A percentile compares a stretch with the other conserved stretches of the same genome.
Evolutionary conservation across 768 basidiomycete species (phyloP).

Genomic region (Lentinula guzmanii): DNA sequence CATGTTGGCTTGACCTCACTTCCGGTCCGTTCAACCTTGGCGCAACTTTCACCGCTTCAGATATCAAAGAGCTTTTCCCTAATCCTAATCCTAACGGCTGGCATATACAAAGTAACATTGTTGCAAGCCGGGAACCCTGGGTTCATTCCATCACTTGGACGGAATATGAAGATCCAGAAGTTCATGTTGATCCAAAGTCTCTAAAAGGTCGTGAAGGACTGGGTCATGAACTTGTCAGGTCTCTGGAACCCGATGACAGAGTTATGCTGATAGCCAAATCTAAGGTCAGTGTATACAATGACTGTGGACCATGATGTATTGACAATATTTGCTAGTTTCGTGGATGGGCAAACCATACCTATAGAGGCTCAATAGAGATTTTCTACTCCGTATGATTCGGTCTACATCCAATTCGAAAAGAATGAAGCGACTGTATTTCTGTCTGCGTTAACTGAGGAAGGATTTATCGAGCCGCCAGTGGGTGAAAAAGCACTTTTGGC

Average conservation of each 20-base stretch:
- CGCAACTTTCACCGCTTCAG: background rate
- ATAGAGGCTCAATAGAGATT: background rate
- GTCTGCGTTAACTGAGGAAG: too few relatives aligned
- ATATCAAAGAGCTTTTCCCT: background rate
- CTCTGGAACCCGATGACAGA: background rate
- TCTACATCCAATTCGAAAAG: too few relatives aligned
- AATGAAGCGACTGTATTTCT: too few relatives aligned
- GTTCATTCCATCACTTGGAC: background rate
- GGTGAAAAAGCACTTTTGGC: too few relatives aligned
- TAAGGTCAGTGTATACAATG: background rate
- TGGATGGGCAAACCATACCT: background rate
- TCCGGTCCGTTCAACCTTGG: background rate
- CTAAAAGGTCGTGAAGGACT: constrained; percentile 2
- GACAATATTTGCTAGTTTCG: background rate
- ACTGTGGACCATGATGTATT: background rate
- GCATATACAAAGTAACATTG: background rate
- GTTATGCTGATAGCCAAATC: constrained; percentile 2
- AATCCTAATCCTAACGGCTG: constrained; percentile 1
- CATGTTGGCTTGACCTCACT: background rate
- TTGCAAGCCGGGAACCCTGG: background rate
- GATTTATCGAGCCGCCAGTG: too few relatives aligned
- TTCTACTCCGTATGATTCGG: background rate
- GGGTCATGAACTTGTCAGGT: background rate
- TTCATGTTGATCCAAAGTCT: background rate
- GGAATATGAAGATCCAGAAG: background rate